Base-by-base conservation (phyloP, 2,329 filamentous ascomycete species). In the Anthostomella pinea region DNA sequence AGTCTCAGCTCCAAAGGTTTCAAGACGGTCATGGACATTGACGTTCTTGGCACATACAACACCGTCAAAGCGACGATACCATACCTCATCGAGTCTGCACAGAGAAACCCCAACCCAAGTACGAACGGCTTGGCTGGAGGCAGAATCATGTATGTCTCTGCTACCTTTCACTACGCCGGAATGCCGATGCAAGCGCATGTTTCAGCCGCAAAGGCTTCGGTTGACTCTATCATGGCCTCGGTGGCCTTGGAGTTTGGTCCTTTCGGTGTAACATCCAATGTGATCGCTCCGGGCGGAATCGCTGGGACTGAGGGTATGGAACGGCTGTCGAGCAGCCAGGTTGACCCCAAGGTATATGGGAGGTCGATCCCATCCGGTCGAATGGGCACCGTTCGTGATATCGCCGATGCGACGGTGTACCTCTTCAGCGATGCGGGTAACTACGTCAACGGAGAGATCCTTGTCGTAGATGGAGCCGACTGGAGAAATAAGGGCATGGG, bases 11-110 rank as follows among this genome's bases (percentile, higher is more conserved):
- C 85, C 40, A 97, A 97, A 59, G 93, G 87, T 3, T 95, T 98
- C 79, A 94, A 90, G 64, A 75, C 87, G 0, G 93, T 98, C 48
- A 91, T 97, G 54, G 93, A 97, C 44, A 98, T 98, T 56, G 93
- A 97, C 60, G 84, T 95, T 3, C 65, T 97, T 22, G 93, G 93
- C 20, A 94, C 87, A 11, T 98, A 86, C 68, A 95, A 97, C 69
- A 95, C 89, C 3, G 74, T 95, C 57, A 97, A 97, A 67, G 89
- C 91, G 3, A 93, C 88, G 1, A 69, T 96, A 21, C 87, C 88
- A 0, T 76, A 95, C 54, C 77, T 98, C 3, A 65, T 88, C 9
- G 73, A 79, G 52, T 94, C 88, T n/a, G 82, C 85, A 1, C 64
- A 67, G 21, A 77, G 76, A 13, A 79, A 84, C 48, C 73, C 77